Evolutionary conservation across 2,329 filamentous ascomycete species (phyloP), one percentile per base, ranked within the genome.

Genomic region (Rhinocladiella similis): DNA sequence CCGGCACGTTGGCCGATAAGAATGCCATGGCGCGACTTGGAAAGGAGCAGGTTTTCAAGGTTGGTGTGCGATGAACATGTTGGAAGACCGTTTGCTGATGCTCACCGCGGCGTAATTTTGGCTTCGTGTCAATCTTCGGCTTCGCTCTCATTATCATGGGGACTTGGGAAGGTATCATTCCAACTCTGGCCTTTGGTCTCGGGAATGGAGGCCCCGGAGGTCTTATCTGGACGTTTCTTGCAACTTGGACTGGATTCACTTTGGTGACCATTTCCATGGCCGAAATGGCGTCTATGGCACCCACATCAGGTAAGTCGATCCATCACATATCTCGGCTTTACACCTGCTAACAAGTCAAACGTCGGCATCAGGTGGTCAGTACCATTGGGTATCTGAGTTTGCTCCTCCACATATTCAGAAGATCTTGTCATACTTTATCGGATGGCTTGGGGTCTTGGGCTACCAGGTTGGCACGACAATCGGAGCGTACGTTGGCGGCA

Each of bases 381-480:
- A 83, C 59, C 80, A 83, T 61, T 83, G 80, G 80, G 80, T 83
- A 1, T 82, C 76, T 1, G 79, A 82, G 51, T 82, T 83, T 58
- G 75, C 80, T 0, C 77, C 80, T 0, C 71, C 67, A 0, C 68
- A 68, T 38, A 72, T 75, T 47, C 47, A 49, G 35, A 33, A 36
- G 27, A 22, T 49, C 18, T 16, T 49, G 52, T 65, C 22, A 60
- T 64, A 16, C 63, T 67, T 41, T 18, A 41, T 41, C 38, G 38
- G 38, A 25, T 69, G 68, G 67, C 50, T 69, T 16, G 63, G 62
- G 20, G 62, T 66, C 43, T 50, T 67, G 25, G 63, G 67, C 22
- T 66, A 67, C 65, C 63, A 70, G 19, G 54, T 47, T 22, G 66
- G 53, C 13, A 50, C 56, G 4, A 52, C 55, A 3, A 53, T 55